Percentiles rank a stretch among this genome's conserved stretches.
Evolutionary conservation across 495 filamentous ascomycete species (phyloP).

Genomic region (Podospora pseudoanserina): DNA sequence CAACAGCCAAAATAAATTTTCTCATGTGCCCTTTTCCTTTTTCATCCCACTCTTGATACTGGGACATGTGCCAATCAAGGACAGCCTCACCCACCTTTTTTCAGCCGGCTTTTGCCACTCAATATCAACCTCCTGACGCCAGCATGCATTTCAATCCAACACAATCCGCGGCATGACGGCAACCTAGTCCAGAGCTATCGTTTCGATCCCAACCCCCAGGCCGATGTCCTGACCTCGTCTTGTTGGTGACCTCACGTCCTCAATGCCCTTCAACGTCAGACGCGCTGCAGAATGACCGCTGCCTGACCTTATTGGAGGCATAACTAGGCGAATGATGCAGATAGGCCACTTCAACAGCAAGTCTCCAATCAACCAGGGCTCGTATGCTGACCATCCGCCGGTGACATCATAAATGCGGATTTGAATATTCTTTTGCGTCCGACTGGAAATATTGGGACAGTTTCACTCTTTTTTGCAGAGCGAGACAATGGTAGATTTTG

Average conservation of each 20-base stretch:
- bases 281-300: not conserved
- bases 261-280: not conserved
- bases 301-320: not conserved
- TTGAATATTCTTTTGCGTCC: no score
- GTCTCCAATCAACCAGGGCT: no score
- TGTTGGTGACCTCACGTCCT: not conserved
- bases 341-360: not conserved
- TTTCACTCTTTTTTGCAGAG: no score
- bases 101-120: not conserved
- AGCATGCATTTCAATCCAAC: not conserved
- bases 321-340: not conserved
- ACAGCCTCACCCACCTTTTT: constrained; percentile 1
- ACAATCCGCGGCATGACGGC: not conserved
- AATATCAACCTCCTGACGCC: not conserved
- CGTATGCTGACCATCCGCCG: no score
- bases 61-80: not conserved
- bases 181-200: not conserved
- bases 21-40: not conserved
- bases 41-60: not conserved
- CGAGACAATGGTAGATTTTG: no score
- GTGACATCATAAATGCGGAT: no score
- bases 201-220: not conserved
- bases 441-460: no score
- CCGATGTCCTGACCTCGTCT: not conserved
- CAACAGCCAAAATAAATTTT: not conserved